Evolutionary conservation across 2,329 filamentous ascomycete genomes (phyloP).

Genomic region (Atkinsonella hypoxylon): DNA sequence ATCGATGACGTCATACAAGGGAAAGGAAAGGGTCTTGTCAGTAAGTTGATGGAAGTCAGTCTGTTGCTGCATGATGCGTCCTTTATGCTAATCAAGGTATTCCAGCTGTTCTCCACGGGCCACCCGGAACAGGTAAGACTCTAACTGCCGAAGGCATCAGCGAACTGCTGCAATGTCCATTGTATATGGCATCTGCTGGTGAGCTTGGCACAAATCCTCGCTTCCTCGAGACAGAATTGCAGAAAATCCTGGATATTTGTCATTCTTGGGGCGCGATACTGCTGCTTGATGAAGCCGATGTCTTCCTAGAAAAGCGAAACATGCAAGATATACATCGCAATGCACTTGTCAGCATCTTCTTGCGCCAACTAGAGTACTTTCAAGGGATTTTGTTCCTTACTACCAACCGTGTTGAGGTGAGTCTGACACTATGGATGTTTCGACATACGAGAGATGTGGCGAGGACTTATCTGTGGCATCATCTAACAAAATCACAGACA

Average conservation of each 20-base stretch:
- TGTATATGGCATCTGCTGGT: conserved; percentile 74
- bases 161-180: conserved; percentile 66
- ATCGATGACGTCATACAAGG: conserved; percentile 76
- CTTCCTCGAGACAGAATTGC: conserved; percentile 62
- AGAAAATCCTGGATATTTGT: conserved; percentile 76
- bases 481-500: conserved; percentile 32
- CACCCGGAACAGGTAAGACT: conserved; percentile 80
- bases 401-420: conserved; percentile 66
- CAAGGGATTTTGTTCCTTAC: conserved; percentile 85
- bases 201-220: conserved; percentile 70
- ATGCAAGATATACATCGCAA: conserved; percentile 79
- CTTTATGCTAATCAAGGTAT: neutral
- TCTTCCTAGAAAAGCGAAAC: conserved; percentile 73
- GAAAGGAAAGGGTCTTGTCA: conserved; percentile 76
- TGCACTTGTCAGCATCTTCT: conserved; percentile 74
- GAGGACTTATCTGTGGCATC: neutral
- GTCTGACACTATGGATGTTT: conserved; percentile 7
- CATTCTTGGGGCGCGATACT: conserved; percentile 79
- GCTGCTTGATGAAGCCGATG: conserved; percentile 74
- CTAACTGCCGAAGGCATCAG: conserved; percentile 79
- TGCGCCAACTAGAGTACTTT: conserved; percentile 81
- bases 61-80: neutral
- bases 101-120: conserved; percentile 62
- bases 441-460: too few species aligned
- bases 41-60: conserved; percentile 21